These are phyloP conservation scores for Trichoderma sp. DNA, from an alignment of 2,329 filamentous ascomycete species.

Conservation along the genomic window DNA sequence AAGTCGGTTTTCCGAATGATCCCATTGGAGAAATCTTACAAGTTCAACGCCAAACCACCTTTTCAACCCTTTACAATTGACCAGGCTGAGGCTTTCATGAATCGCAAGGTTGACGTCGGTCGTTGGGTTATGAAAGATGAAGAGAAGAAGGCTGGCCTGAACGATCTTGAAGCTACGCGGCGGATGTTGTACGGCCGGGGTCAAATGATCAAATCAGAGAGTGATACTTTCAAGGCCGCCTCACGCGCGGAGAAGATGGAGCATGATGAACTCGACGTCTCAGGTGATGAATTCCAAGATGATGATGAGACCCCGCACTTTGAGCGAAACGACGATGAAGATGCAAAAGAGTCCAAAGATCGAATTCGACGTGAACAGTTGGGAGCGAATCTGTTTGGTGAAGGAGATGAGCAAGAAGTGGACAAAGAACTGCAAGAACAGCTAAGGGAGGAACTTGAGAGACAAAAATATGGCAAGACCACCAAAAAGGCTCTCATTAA, in stretches of 20 bases:
- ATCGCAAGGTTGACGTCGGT: conserved; percentile 70
- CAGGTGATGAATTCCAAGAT: conserved; percentile 76
- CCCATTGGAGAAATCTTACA: conserved; percentile 94
- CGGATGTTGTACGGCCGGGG: conserved; percentile 50
- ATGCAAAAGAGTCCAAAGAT: conserved; percentile 67
- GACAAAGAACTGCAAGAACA: conserved; percentile 72
- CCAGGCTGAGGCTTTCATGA: conserved; percentile 81
- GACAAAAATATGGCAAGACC: conserved; percentile 70
- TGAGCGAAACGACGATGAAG: conserved; percentile 78
- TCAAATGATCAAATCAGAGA: conserved; percentile 65
- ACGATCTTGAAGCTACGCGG: conserved; percentile 60
- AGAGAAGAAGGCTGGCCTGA: conserved; percentile 54
- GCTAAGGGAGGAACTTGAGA: conserved; percentile 64
- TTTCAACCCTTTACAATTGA: conserved; percentile 78
- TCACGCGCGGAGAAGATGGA: conserved; percentile 65
- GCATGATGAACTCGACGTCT: conserved; percentile 66
- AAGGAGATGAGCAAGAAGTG: conserved; percentile 66
- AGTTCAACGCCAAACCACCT: conserved; percentile 74
- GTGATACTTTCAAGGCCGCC: conserved; percentile 58
- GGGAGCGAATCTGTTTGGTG: conserved; percentile 79
- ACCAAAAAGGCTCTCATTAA: conserved; percentile 79
- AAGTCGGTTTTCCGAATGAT: conserved; percentile 75
- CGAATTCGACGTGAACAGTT: conserved; percentile 77
- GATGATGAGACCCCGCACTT: conserved; percentile 78
- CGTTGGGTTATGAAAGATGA: conserved; percentile 76